A percentile compares a stretch with the other conserved stretches of the same genome.
Evolutionary conservation across 164 flowering plant genomes (phyloP).

Genomic region (Akebia trifoliata): DNA sequence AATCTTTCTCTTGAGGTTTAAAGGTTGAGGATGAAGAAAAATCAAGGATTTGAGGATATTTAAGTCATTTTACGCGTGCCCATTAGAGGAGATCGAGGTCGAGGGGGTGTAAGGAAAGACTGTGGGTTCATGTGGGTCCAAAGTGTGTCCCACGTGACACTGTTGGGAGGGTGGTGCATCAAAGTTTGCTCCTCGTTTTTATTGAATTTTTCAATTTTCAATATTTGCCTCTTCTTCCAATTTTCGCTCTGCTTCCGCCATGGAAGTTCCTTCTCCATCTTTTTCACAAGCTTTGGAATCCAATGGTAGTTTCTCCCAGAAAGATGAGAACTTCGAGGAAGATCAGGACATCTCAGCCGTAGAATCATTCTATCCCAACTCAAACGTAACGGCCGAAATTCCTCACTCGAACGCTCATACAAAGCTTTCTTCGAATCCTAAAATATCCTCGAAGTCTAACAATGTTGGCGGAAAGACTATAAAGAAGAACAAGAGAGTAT

Average conservation of each 20-base stretch:
- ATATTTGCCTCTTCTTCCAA: background rate
- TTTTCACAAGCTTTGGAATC: too few relatives aligned
- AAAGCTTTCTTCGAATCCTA: background rate
- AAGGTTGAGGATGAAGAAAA: too few relatives aligned
- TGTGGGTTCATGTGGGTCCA: too few relatives aligned
- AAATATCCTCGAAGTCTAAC: background rate
- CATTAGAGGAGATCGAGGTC: too few relatives aligned
- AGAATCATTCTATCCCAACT: background rate
- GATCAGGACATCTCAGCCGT: background rate
- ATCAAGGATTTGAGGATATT: too few relatives aligned
- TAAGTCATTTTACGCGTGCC: too few relatives aligned
- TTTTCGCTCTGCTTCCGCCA: background rate
- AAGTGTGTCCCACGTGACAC: too few relatives aligned
- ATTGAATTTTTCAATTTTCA: background rate
- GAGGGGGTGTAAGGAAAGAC: too few relatives aligned
- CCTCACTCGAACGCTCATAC: background rate
- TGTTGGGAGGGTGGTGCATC: too few relatives aligned
- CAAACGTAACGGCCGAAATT: background rate
- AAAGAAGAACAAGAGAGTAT: background rate
- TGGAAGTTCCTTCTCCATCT: too few relatives aligned
- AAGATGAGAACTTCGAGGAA: background rate
- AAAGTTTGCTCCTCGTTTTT: too few relatives aligned
- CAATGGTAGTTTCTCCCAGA: background rate
- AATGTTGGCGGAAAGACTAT: background rate
- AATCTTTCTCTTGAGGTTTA: too few relatives aligned